phyloP scores from a whole-genome alignment of 345 rosid species.

The Abelmoschus esculentus region DNA sequence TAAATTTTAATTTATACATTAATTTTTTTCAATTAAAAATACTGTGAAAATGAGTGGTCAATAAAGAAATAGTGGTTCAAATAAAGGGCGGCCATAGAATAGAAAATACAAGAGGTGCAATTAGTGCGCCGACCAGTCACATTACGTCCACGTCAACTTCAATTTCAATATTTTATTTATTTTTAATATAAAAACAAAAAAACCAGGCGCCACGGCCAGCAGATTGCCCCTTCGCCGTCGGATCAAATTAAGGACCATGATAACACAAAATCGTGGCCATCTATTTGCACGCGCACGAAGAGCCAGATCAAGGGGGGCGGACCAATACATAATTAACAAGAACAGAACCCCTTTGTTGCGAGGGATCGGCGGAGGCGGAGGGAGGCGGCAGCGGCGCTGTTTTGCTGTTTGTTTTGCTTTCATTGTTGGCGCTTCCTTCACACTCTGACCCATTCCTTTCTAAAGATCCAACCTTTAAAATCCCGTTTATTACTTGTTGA shows the following conservation, averaged over 20 bases:
- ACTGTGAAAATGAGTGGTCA: background rate
- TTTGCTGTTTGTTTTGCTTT: background rate
- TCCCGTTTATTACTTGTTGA: conserved; percentile 13
- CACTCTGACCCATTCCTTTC: background rate
- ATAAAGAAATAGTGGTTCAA: background rate
- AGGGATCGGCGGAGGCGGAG: background rate
- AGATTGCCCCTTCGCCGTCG: background rate
- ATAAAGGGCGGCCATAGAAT: background rate
- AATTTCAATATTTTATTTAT: background rate
- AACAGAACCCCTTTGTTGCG: background rate
- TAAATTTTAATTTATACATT: no score
- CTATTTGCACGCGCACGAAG: background rate
- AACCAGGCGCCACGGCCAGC: conserved; percentile 3
- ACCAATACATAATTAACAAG: background rate
- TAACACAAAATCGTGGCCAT: background rate
- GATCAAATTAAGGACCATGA: background rate
- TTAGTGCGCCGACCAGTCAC: background rate
- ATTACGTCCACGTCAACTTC: background rate
- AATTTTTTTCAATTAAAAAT: no score
- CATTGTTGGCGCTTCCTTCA: background rate
- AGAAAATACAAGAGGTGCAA: background rate
- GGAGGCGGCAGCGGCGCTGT: background rate
- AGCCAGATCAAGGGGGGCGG: background rate
- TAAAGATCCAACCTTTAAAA: background rate
- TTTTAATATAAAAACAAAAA: background rate